Percentiles rank a stretch among this genome's conserved stretches.
Conservation (phyloP, 2,329 filamentous ascomycete genomes). For the Aspergillus pseudoviridinutans region DNA sequence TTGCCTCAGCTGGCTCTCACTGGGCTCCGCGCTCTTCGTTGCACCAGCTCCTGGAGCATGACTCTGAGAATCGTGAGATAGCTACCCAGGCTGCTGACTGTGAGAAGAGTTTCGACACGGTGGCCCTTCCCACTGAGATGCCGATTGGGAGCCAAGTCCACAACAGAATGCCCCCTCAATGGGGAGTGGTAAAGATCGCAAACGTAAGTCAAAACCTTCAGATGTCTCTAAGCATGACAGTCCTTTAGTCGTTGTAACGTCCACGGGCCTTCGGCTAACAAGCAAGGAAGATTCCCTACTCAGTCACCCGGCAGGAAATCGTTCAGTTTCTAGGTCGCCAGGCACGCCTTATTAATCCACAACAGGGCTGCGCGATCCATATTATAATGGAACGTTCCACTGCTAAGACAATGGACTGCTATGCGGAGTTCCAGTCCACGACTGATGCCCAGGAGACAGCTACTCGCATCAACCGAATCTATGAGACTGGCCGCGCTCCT, state of each 20-base stretch:
- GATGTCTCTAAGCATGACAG: neutral
- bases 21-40: neutral
- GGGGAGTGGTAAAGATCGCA: conserved; percentile 33
- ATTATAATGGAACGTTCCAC: conserved; percentile 56
- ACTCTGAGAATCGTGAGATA: neutral
- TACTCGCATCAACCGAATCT: conserved; percentile 32
- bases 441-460: conserved; percentile 39
- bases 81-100: neutral
- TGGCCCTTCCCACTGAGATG: conserved; percentile 19
- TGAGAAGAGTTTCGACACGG: conserved; percentile 9
- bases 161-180: conserved; percentile 14
- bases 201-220: conserved; percentile 27
- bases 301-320: conserved; percentile 48
- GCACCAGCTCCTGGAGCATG: conserved; percentile 1
- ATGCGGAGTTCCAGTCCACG: conserved; percentile 42
- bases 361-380: conserved; percentile 47
- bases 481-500: conserved; percentile 35
- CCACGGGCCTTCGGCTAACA: conserved; percentile 2
- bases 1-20: neutral
- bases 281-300: conserved; percentile 45
- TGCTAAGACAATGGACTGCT: conserved; percentile 55
- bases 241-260: conserved; percentile 2
- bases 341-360: conserved; percentile 35
- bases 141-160: conserved; percentile 26
- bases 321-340: conserved; percentile 44